phyloP scores from a whole-genome alignment of 805 yeast genomes.

The Kuraishia ogatae region DNA sequence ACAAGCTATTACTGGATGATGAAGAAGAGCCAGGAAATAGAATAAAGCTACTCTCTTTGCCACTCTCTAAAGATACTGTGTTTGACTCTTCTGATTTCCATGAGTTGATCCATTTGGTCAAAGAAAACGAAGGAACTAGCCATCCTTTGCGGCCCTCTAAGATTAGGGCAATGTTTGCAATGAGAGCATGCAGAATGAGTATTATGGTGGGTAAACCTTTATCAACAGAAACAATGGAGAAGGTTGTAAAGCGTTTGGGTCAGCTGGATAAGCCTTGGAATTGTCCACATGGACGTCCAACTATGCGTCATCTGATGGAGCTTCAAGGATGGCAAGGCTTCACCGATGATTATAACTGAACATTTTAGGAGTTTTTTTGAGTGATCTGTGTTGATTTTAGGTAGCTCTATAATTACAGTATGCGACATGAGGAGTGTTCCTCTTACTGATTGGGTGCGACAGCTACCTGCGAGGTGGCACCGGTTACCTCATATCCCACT shows the following conservation, averaged over 20 bases:
- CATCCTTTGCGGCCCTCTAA: constrained; percentile 56
- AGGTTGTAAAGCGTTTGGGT: constrained; percentile 60
- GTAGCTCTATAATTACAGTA: no score
- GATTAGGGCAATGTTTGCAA: constrained; percentile 77
- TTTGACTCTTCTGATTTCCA: constrained; percentile 65
- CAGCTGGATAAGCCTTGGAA: constrained; percentile 89
- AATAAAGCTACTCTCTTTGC: constrained; percentile 52
- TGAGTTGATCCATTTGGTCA: constrained; percentile 65
- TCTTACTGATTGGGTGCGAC: no score
- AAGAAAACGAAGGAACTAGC: constrained; percentile 39
- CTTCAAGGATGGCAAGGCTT: constrained; percentile 37
- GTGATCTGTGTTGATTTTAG: no score
- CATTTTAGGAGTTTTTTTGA: no score
- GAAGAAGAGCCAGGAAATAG: constrained; percentile 47
- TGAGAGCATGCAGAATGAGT: constrained; percentile 91
- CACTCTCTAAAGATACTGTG: constrained; percentile 59
- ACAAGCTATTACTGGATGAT: constrained; percentile 44
- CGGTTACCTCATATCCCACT: no score
- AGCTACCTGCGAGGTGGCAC: no score
- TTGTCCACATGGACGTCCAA: constrained; percentile 96
- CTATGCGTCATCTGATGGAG: constrained; percentile 83
- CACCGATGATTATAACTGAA: constrained; percentile 28
- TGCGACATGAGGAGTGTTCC: no score
- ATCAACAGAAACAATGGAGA: constrained; percentile 48
- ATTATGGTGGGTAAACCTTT: constrained; percentile 88